A percentile compares a stretch with the other conserved stretches of the same genome.
phyloP scores from a whole-genome alignment of 805 yeast species.

The Ogataea trehaloabstinens region DNA sequence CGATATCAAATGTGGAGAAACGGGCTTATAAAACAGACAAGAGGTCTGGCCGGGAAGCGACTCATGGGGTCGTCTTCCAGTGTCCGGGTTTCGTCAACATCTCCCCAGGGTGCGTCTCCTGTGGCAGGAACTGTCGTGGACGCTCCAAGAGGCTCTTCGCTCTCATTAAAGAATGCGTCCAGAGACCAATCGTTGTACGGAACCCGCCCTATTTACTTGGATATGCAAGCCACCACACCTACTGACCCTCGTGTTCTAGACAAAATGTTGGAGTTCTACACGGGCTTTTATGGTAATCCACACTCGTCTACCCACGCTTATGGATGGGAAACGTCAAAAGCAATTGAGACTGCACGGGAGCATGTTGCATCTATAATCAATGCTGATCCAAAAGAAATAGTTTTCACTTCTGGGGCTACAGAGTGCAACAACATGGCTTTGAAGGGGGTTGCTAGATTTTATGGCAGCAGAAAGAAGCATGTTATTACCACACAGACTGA shows the following conservation, averaged over 20 bases:
- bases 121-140: constrained; percentile 14
- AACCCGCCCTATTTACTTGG: constrained; percentile 89
- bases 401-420: constrained; percentile 97
- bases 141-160: constrained; percentile 49
- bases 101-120: constrained; percentile 22
- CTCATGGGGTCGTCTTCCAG: constrained; percentile 2
- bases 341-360: constrained; percentile 81
- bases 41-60: constrained; percentile 5
- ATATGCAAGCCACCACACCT: constrained; percentile 98
- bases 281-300: constrained; percentile 96
- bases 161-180: constrained; percentile 41
- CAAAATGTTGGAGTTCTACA: constrained; percentile 78
- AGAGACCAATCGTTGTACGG: constrained; percentile 51
- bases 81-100: constrained; percentile 18
- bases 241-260: constrained; percentile 95
- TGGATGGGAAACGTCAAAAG: constrained; percentile 98
- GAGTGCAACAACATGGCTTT: constrained; percentile 93
- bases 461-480: constrained; percentile 85
- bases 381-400: constrained; percentile 96
- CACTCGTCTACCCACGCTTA: constrained; percentile 96
- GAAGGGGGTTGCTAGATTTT: constrained; percentile 95
- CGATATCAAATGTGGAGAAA: constrained; percentile 2
- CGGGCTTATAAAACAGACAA: constrained; percentile 1
- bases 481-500: constrained; percentile 96
- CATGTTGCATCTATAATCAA: constrained; percentile 80